phyloP scores from a whole-genome alignment of 1,284 basidiomycete species.

The Tremellales sp. region DNA sequence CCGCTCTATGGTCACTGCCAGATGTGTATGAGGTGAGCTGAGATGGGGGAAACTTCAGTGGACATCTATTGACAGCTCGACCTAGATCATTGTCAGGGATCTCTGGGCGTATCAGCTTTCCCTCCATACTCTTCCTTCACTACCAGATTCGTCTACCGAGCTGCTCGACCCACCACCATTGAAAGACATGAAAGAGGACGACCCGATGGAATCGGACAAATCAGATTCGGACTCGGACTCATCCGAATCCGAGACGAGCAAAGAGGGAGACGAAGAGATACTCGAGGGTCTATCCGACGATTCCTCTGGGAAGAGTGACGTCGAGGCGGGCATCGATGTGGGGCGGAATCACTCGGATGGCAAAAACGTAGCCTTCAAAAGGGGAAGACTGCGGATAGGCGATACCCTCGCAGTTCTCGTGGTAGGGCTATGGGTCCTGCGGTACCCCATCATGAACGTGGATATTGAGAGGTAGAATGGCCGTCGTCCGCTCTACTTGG shows the following conservation, averaged over 20 bases:
- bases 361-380: slow-evolving; percentile 7
- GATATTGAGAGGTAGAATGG: slow-evolving; percentile 65
- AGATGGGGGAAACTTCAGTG: slow-evolving; percentile 1
- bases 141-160: slow-evolving; percentile 37
- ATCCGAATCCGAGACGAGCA: slow-evolving; percentile 32
- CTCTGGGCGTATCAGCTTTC: slow-evolving; percentile 73
- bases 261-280: slow-evolving; percentile 21
- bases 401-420: slow-evolving; percentile 52
- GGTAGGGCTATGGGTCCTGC: slow-evolving; percentile 69
- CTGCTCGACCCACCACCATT: background rate
- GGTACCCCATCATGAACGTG: slow-evolving; percentile 67
- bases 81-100: slow-evolving; percentile 71
- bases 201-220: slow-evolving; percentile 4
- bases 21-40: slow-evolving; percentile 68
- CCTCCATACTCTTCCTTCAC: slow-evolving; percentile 59
- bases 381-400: slow-evolving; percentile 18
- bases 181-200: slow-evolving; percentile 4
- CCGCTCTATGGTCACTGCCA: slow-evolving; percentile 65
- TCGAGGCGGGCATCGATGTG: slow-evolving; percentile 42
- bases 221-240: slow-evolving; percentile 20
- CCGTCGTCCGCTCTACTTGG: background rate
- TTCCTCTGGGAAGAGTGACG: slow-evolving; percentile 23
- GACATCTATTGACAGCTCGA: background rate
- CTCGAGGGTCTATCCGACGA: slow-evolving; percentile 10
- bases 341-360: slow-evolving; percentile 6